Evolutionary conservation across 192 early-diverging fungal species (phyloP).

Genomic region (Umbelopsis ramanniana): DNA sequence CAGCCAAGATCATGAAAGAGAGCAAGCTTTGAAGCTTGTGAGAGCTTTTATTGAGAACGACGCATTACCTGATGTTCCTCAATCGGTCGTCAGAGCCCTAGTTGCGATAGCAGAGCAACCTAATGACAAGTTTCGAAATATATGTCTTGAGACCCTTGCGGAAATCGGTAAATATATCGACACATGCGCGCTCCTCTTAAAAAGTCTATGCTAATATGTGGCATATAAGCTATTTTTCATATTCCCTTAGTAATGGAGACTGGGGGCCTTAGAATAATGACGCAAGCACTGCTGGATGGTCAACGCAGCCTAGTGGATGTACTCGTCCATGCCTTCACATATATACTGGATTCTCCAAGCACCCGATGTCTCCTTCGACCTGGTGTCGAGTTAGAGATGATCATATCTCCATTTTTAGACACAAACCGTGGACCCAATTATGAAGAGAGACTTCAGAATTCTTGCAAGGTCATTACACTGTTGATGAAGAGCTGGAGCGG

Average conservation of each 20-base stretch:
- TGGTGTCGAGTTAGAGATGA: constrained; percentile 79
- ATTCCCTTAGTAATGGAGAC: constrained; percentile 55
- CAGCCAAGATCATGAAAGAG: constrained; percentile 72
- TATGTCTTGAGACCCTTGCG: constrained; percentile 77
- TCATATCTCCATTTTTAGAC: constrained; percentile 82
- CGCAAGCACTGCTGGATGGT: constrained; percentile 69
- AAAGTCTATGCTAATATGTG: not conserved
- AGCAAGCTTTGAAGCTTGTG: constrained; percentile 78
- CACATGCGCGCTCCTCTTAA: not conserved
- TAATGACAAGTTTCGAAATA: constrained; percentile 75
- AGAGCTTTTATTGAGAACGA: constrained; percentile 69
- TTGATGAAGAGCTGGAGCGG: constrained; percentile 82
- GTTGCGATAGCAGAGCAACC: constrained; percentile 79
- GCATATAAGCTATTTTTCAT: constrained; percentile 36
- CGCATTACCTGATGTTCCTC: constrained; percentile 62
- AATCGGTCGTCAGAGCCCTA: constrained; percentile 69
- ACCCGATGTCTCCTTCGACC: constrained; percentile 70
- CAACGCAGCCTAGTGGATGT: constrained; percentile 61
- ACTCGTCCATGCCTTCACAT: constrained; percentile 67
- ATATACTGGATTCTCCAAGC: constrained; percentile 72
- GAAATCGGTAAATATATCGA: constrained; percentile 64
- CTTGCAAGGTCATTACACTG: constrained; percentile 62
- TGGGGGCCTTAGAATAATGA: constrained; percentile 72
- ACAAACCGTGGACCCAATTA: constrained; percentile 63
- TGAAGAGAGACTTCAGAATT: constrained; percentile 69